Base-by-base conservation (phyloP, 2,329 filamentous ascomycete species). In the Talaromyces rugulosus region DNA sequence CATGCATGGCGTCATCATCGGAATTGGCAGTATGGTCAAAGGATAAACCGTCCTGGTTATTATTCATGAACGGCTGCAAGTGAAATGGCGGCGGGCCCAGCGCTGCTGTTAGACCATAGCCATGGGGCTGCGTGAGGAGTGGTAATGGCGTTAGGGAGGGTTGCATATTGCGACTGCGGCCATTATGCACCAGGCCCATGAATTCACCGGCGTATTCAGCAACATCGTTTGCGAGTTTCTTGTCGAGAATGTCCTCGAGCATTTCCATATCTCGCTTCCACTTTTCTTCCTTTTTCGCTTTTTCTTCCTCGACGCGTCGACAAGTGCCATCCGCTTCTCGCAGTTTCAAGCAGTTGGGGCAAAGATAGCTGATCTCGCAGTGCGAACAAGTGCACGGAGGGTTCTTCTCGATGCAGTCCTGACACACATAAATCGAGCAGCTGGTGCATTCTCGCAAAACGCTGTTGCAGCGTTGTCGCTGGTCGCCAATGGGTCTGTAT, bases 351-450 rank as follows among this genome's bases (percentile, higher is more conserved):
- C 78, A 80, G 65, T 79, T 80, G 5, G 77, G 78, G 62, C 78
- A 80, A 40, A 74, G 66, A 61, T 79, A 80, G 64, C 79, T 76
- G 31, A 71, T 68, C 56, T 76, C 70, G 64, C 78, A 80, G 66
- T 77, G 78, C 30, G 76, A 73, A 66, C 78, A 80, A 36, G 72
- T 75, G 68, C 78, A 80, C 8, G 76, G 74, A n/a, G 77, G 76
- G 44, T 77, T 68, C 12, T 67, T 68, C 9, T 67, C 68, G 11
- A 77, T 67, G 63, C 79, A 81, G 44, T 80, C 78, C 62, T 77
- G 72, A 64, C 80, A 81, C 8, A 81, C 77, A 63, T 79, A 72
- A 14, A 81, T 74, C 8, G 75, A 75, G 67, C 80, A 82, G 42
- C 72, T 73, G 12, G 73, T 75, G 66, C 80, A 82, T 72, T 81